Base-by-base conservation (phyloP, 2,329 filamentous ascomycete species). In the Fusarium palustre region DNA sequence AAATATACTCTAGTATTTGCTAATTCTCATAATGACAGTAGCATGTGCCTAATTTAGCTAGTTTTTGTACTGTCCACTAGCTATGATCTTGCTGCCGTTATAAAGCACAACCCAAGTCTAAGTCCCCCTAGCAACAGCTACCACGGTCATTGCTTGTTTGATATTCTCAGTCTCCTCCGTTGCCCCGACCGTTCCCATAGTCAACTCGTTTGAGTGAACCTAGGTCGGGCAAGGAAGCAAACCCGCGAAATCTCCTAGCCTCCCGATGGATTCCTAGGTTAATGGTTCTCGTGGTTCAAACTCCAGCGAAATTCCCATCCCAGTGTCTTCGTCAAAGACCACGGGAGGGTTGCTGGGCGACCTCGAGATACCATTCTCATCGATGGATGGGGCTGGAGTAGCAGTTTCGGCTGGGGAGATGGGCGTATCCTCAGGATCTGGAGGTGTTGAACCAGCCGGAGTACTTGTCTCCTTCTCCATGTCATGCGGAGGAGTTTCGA, bases 231-330 rank as follows among this genome's bases (percentile, higher is more conserved):
- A 7, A 43, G 31, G 41, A 47, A 47, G 41, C 42, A 47, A 49
- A 42, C 13, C 10, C 20, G 33, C 2, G 15, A 38, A 25, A 59
- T 50, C 48, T 12, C 33, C 24, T 39, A 39, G 24, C 24, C 24
- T 39, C 48, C 48, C n/a, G 33, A 50, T 50, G 33, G 18, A 39
- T 39, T 28, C 34, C 48, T 18, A 28, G 11, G 48, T 50, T n/a
- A 39, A 39, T 28, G 33, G 53, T 38, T 31, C 59, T 18, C 38
- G 45, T 28, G 52, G 13, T 28, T 50, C 62, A 31, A 59, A 54
- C 33, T 54, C 54, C 33, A 65, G 22, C 4, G 24, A 48, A 15
- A 36, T 20, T 18, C 25, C 52, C 24, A 30, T n/a, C 3, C 30
- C 34, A 9, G 28, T 30, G 9, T 36, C 28, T 7, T 64, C 13